Evolutionary conservation across 345 rosid genomes (phyloP), one percentile per base, ranked within the genome.

Genomic region (Capsella bursapastoris): DNA sequence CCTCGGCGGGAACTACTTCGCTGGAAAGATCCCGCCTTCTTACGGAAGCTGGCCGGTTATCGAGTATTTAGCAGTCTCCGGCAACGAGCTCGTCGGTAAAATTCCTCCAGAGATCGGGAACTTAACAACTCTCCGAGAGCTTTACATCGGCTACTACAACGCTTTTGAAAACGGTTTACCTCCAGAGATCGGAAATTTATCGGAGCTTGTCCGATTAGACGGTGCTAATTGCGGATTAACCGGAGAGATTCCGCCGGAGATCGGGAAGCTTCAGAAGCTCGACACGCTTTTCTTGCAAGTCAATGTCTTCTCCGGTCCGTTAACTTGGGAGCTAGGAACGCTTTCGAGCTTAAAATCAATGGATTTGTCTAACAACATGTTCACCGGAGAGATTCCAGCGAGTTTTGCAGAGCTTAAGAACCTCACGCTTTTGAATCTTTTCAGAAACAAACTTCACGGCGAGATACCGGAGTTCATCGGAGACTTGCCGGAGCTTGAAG

Each of bases 221-320:
- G 93, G 84, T 1, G 93, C 96, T 3, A 85, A 78, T 75, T 90
- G 97, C 45, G 90, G 76, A 16, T 76, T 90, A 14, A 56, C 87
- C 14, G 95, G 97, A 2, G 85, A 71, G 63, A 86, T 93, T 65
- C 96, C 97, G 3, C 71, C 84, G 37, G 97, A 83, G 60, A 80
- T 93, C 14, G 88, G 82, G 1, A 84, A 57, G 83, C 62, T 90
- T 31, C 91, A 93, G 82, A 90, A 83, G 10, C 90, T 92, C 8
- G 95, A 92, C 34, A 87, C 95, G 1, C 80, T 92, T 77, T 92
- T 92, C 62, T 89, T 92, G 50, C 98, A 92, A 74, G 98, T 92
- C 73, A 92, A 90, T 56, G 81, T 43, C 5, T 84, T 93, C 32
- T 73, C 91, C 1, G 97, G 98, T 8, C 51, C 87, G 0, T 78